Base-by-base conservation (phyloP, 805 yeast species). In the Schwanniomyces yamadae region DNA sequence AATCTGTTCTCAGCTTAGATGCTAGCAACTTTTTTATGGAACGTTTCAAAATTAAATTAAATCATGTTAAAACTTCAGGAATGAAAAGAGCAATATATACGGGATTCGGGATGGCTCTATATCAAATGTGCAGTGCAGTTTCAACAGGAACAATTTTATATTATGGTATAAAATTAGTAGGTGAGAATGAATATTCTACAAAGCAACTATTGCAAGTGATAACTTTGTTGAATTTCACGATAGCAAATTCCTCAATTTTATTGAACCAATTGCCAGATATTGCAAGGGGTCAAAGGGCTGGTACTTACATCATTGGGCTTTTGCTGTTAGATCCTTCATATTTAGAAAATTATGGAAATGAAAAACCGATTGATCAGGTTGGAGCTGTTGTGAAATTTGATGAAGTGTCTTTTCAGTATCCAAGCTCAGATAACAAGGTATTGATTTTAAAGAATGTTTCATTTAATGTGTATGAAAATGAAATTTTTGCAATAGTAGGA, bases 231-330 rank as follows among this genome's bases (percentile, higher is more conserved):
- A 62, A 88, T 1, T 87, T 91, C 53, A 80, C 96, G 0, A 64
- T 87, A 20, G 71, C 80, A 33, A 76, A 80, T 10, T 77, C 91
- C 12, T 72, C 80, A 4, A 64, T 71, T 14, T 50, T 85, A 17
- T 61, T 89, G 27, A 58, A 71, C 11, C 78, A 81, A 39, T 63
- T 90, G n/a, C 96, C 98, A 0, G 85, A 82, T 41, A 72, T 89
- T 3, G 75, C 83, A 14, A 75, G 89, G 40, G 96, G 95, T 1
- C 82, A 86, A 51, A 63, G 90, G 48, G 87, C 86, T 7, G 87
- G 82, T 0, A 69, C 75, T 2, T 51, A 49, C 32, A 59, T 83
- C 1, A 60, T 75, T 36, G 56, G 60, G 14, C 48, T 83, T 2
- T 39, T 73, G 18, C 50, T 55, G 1, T 39, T 66, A 15, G 45